These are phyloP conservation scores for Annulohypoxylon moriforme DNA, from an alignment of 495 filamentous ascomycete species.

Conservation along the genomic window DNA sequence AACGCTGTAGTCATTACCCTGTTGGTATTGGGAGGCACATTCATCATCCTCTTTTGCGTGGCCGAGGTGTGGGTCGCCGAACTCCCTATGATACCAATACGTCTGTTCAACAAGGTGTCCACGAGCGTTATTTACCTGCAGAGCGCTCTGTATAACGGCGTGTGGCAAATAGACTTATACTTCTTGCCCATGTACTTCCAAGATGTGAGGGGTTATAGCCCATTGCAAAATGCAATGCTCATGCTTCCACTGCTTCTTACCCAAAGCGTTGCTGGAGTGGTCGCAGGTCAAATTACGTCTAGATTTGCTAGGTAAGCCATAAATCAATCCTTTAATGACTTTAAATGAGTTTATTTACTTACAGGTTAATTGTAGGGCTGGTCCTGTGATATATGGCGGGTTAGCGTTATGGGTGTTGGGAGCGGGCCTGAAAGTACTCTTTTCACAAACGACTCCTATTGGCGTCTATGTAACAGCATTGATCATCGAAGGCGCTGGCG, in stretches of 20 bases:
- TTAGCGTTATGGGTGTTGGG: slow-evolving; percentile 1
- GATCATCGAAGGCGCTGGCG: slow-evolving; percentile 1
- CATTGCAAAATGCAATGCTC: slow-evolving; percentile 3
- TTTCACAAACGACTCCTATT: not conserved
- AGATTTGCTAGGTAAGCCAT: not conserved
- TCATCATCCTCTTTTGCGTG: slow-evolving; percentile 5
- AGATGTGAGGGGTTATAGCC: not conserved
- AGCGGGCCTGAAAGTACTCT: slow-evolving; percentile 2
- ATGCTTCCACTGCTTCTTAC: slow-evolving; percentile 9
- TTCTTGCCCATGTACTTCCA: slow-evolving; percentile 13
- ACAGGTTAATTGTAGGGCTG: not conserved
- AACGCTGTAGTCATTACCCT: not conserved
- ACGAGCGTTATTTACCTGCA: slow-evolving; percentile 5
- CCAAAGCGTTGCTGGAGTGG: not conserved
- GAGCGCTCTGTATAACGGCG: slow-evolving; percentile 7
- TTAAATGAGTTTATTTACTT: not conserved
- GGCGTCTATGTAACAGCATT: slow-evolving; percentile 2
- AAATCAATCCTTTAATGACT: not conserved
- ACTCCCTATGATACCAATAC: slow-evolving; percentile 5
- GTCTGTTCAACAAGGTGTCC: not conserved
- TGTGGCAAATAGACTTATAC: slow-evolving; percentile 11
- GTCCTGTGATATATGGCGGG: not conserved
- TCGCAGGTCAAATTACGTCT: slow-evolving; percentile 2
- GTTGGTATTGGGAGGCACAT: not conserved
- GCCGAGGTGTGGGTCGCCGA: not conserved